phyloP scores from a whole-genome alignment of 2,329 filamentous ascomycete genomes.

The Colletotrichum sansevieriae region DNA sequence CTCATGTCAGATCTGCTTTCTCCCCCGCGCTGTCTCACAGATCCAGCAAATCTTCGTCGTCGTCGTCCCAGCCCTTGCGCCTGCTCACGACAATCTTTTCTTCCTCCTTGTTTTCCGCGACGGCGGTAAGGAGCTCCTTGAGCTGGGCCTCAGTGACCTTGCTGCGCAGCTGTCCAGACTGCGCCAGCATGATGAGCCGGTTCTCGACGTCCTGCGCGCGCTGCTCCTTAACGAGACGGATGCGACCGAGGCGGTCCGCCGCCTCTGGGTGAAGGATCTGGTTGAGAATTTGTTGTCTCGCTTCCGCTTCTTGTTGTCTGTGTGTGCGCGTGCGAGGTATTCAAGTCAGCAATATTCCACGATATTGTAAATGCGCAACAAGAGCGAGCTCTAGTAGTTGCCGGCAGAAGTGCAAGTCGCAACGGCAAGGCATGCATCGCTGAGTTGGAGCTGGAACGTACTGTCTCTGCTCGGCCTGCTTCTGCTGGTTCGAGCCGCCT shows the following conservation, averaged over 20 bases:
- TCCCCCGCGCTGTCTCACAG: slow-evolving; percentile 53
- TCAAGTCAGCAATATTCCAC: background rate
- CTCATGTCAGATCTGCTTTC: background rate
- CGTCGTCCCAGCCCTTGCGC: slow-evolving; percentile 87
- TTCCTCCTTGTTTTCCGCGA: slow-evolving; percentile 83
- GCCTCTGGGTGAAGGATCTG: slow-evolving; percentile 97
- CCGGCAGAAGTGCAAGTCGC: too few relatives aligned
- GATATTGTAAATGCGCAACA: too few relatives aligned
- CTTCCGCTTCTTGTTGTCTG: slow-evolving; percentile 71
- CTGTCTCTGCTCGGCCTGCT: slow-evolving; percentile 71
- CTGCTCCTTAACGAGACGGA: slow-evolving; percentile 94
- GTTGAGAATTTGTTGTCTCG: slow-evolving; percentile 81
- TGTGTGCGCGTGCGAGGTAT: background rate
- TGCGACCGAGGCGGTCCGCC: slow-evolving; percentile 91
- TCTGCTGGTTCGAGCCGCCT: slow-evolving; percentile 64
- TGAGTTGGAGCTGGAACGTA: slow-evolving; percentile 43
- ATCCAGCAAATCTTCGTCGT: slow-evolving; percentile 82
- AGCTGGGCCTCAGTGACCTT: slow-evolving; percentile 95
- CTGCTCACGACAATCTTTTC: slow-evolving; percentile 90
- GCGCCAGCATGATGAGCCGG: slow-evolving; percentile 90
- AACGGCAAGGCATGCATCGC: background rate
- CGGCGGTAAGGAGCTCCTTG: slow-evolving; percentile 88
- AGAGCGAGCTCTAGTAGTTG: too few relatives aligned
- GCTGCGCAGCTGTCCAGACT: slow-evolving; percentile 84
- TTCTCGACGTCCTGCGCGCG: slow-evolving; percentile 93